Evolutionary conservation across 805 yeast species (phyloP), one percentile per base, ranked within the genome.

Genomic region (Suhomyces sp.): DNA sequence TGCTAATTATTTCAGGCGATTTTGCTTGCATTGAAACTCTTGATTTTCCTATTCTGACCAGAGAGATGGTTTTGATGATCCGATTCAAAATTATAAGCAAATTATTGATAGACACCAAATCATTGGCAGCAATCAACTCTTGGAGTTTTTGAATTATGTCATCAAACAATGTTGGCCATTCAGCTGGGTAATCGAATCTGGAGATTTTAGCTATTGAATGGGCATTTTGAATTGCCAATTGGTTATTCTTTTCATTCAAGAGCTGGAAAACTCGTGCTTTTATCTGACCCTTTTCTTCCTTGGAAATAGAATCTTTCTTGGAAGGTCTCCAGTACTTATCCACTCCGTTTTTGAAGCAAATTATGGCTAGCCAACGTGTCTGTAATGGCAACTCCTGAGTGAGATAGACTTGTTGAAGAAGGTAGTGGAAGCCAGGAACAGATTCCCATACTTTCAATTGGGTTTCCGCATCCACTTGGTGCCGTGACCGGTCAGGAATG

Each of bases 261-360:
- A 78, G 53, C 19, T 71, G 65, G 46, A 88, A 83, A 7, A 86
- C 54, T 26, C 81, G 64, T 13, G 61, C 48, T 39, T 79, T 70
- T 30, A 88, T 87, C 31, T 72, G 76, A 0, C 42, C 41, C 54
- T 88, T 91, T 51, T 88, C 97, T 12, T 83, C 87, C 30, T 71
- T 73, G 2, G 71, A 45, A 16, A 70, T 70, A 15, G 70, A 65
- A 50, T 76, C 63, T 21, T 69, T 61, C 13, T 86, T 68, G 0
- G 87, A 69, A 1, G 81, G 67, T 39, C 96, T 69, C 98, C 98
- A 91, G 51, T 77, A 78, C 52, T 76, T 78, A 12, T 87, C 95
- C 14, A 88, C 68, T 2, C 95, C 95, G 57, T 91, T 91, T 53
- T 93, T 91, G 59, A 91, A 79, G 44, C 83, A 84, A 26, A 91